Conservation (phyloP, 1,139 yeast species). For the Protomyces arabidopsidicola region DNA sequence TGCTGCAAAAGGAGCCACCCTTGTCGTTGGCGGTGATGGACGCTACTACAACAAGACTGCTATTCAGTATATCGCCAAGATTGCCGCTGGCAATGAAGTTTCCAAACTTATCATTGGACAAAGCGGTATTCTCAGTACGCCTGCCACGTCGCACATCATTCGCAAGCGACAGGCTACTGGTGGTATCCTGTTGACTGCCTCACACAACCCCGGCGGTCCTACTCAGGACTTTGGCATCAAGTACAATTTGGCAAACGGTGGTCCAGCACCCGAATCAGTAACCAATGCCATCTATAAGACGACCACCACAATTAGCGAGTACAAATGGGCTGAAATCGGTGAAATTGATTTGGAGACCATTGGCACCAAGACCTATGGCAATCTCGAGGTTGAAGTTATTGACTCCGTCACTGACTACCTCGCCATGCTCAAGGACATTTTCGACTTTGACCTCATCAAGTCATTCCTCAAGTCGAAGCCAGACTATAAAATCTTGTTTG, state of each 20-base stretch:
- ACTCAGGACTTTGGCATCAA: slow-evolving; percentile 88
- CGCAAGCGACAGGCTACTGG: slow-evolving; percentile 79
- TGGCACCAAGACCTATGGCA: slow-evolving; percentile 49
- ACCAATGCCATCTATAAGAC: slow-evolving; percentile 79
- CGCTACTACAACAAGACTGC: slow-evolving; percentile 82
- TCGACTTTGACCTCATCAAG: slow-evolving; percentile 80
- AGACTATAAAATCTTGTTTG: slow-evolving; percentile 72
- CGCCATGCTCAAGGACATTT: slow-evolving; percentile 71
- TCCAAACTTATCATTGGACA: slow-evolving; percentile 76
- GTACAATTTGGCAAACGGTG: slow-evolving; percentile 91
- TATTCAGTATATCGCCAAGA: slow-evolving; percentile 72
- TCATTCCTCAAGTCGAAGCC: slow-evolving; percentile 56
- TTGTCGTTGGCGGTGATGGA: slow-evolving; percentile 97
- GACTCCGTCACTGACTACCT: slow-evolving; percentile 79
- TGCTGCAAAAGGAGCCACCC: slow-evolving; percentile 65
- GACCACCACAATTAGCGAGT: slow-evolving; percentile 55
- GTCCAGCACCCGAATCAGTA: slow-evolving; percentile 97
- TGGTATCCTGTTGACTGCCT: slow-evolving; percentile 92
- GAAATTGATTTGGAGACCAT: slow-evolving; percentile 54
- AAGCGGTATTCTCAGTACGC: slow-evolving; percentile 83
- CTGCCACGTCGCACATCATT: slow-evolving; percentile 90
- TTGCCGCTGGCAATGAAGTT: slow-evolving; percentile 86
- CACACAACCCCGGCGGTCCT: slow-evolving; percentile 98
- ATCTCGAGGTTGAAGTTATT: slow-evolving; percentile 68
- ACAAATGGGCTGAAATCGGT: slow-evolving; percentile 49